Evolutionary conservation across 1,284 basidiomycete species (phyloP), one percentile per base, ranked within the genome.

Genomic region (Inonotus obliquus): DNA sequence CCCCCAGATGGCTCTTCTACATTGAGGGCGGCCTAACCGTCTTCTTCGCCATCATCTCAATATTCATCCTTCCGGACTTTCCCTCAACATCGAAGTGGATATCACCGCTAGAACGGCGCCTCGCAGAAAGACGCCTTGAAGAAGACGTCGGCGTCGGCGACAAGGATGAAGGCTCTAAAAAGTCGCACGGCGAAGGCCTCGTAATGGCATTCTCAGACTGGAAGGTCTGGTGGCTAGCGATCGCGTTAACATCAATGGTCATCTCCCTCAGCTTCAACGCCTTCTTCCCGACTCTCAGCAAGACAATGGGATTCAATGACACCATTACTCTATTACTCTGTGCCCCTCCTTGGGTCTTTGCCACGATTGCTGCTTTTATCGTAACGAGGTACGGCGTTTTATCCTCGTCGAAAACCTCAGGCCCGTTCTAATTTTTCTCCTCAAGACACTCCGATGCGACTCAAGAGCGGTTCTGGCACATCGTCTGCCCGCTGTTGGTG

Each of bases 41-140:
- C 62, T 70, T 81, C 44, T 79, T 89, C 38, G 88, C 87, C 19
- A 64, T 85, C 51, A 64, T 76, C 37, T 79, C 88, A 2, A 79
- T 86, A 57, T 85, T 86, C 70, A 78, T 92, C 62, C 82, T 94
- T 4, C 91, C 91, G 7, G 91, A 94, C 71, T 90, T 93, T 69
- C 88, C 88, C 2, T 73, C 80, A 52, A 82, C 78, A 0, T 77
- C 81, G 4, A 71, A 71, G 45, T 89, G 85, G 83, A 77, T 91
- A 14, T 81, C 82, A 17, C 77, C 79, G 1, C 71, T 80, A 39
- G 92, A 94, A 70, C 77, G 79, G 38, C 76, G 80, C 5, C 78
- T 94, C 7, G 91, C 91, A 0, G 76, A 84, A 60, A 77, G 81
- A 27, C 84, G 92, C 23, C 85, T 94, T 81, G 76, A 78, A 19